phyloP scores from a whole-genome alignment of 345 rosid genomes.

The Brassica rapa region DNA sequence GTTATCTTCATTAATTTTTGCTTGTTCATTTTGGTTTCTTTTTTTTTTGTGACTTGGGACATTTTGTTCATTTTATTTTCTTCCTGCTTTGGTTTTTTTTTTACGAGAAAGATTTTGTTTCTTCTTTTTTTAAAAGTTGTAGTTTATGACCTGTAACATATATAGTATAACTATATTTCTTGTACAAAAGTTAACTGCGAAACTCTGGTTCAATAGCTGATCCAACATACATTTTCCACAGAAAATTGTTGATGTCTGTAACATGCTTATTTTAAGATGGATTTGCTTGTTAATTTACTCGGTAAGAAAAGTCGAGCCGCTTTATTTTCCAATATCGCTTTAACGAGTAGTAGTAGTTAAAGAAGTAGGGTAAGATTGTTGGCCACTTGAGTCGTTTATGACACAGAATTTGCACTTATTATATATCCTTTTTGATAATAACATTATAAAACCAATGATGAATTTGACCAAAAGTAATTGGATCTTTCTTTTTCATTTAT shows the following conservation, averaged over 20 bases:
- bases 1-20: conserved; percentile 10
- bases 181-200: neutral
- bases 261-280: conserved; percentile 5
- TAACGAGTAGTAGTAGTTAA: conserved; percentile 41
- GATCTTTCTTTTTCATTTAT: conserved; percentile 25
- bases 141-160: neutral
- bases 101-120: conserved; percentile 8
- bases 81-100: conserved; percentile 22
- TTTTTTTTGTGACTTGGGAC: neutral
- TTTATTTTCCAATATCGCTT: conserved; percentile 38
- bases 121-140: neutral
- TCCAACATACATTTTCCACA: neutral
- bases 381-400: conserved; percentile 38
- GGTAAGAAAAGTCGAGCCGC: conserved; percentile 39
- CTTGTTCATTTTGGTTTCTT: neutral
- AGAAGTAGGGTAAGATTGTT: conserved; percentile 44
- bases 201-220: neutral
- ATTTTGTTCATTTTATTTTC: conserved; percentile 24
- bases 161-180: neutral
- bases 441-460: conserved; percentile 28
- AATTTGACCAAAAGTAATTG: conserved; percentile 18
- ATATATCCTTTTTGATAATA: conserved; percentile 28
- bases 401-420: conserved; percentile 26
- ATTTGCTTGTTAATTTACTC: neutral
- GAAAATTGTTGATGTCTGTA: neutral